These are phyloP conservation scores for Copromyces sp. DNA, from an alignment of 495 filamentous ascomycete species.

Conservation along the genomic window DNA sequence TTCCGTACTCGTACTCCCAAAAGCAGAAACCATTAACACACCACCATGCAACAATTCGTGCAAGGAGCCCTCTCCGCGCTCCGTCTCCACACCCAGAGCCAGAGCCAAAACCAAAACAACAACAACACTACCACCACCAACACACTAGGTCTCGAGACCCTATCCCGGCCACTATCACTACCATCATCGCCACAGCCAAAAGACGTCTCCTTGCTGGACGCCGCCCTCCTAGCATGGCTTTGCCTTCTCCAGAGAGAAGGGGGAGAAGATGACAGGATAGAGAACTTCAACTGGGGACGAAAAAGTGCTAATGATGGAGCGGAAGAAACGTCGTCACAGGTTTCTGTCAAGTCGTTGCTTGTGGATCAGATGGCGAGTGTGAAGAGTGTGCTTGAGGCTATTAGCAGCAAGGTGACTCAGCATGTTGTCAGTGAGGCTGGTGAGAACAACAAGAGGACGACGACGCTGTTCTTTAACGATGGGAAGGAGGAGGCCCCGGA, in stretches of 20 bases:
- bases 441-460: neutral
- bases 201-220: neutral
- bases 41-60: constrained; percentile 6
- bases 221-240: constrained; percentile 10
- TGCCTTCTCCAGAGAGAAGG: constrained; percentile 8
- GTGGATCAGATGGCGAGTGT: neutral
- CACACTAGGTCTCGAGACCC: neutral
- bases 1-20: too few relatives aligned
- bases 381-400: neutral
- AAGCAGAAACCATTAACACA: neutral
- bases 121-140: neutral
- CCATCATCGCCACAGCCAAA: neutral
- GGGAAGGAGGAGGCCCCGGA: neutral
- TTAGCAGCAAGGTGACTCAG: neutral
- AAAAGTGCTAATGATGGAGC: neutral
- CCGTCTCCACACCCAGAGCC: neutral
- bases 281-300: constrained; percentile 7
- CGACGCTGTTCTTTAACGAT: constrained; percentile 9
- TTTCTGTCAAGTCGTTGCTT: neutral
- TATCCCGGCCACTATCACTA: constrained; percentile 1
- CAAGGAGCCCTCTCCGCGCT: constrained; percentile 4
- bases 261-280: constrained; percentile 5
- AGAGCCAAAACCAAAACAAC: neutral
- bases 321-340: neutral
- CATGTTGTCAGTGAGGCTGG: neutral